Conservation (phyloP, 345 rosid species). For the Fremontodendron californicum region DNA sequence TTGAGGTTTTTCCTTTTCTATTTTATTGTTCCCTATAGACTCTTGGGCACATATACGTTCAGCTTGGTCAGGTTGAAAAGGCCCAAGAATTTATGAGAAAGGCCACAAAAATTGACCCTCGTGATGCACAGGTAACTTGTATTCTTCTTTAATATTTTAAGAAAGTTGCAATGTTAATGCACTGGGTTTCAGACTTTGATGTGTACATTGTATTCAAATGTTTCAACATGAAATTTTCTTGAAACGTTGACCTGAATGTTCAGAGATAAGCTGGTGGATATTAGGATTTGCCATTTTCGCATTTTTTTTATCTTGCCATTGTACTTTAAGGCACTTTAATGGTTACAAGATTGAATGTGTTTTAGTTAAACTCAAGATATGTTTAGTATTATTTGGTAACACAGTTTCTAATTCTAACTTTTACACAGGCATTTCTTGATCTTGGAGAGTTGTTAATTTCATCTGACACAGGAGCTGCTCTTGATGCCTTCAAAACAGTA, state of each 20-base stretch:
- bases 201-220: not conserved
- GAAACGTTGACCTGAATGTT: not conserved
- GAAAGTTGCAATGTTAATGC: not conserved
- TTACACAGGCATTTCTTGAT: slow-evolving; percentile 80
- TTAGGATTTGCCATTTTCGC: not conserved
- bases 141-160: slow-evolving; percentile 5
- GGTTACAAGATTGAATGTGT: not conserved
- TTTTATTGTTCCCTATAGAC: slow-evolving; percentile 38
- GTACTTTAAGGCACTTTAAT: not conserved
- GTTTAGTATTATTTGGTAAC: not conserved
- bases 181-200: not conserved
- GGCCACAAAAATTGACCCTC: slow-evolving; percentile 93
- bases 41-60: slow-evolving; percentile 80
- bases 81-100: slow-evolving; percentile 79
- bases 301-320: not conserved
- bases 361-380: not conserved
- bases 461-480: slow-evolving; percentile 77
- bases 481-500: slow-evolving; percentile 88
- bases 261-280: slow-evolving; percentile 10
- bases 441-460: slow-evolving; percentile 85
- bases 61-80: slow-evolving; percentile 86
- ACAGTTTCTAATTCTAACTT: slow-evolving; percentile 15
- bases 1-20: not conserved
- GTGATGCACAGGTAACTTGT: slow-evolving; percentile 76
- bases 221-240: not conserved